phyloP scores from a whole-genome alignment of 495 filamentous ascomycete genomes.

The Neurospora sp. region DNA sequence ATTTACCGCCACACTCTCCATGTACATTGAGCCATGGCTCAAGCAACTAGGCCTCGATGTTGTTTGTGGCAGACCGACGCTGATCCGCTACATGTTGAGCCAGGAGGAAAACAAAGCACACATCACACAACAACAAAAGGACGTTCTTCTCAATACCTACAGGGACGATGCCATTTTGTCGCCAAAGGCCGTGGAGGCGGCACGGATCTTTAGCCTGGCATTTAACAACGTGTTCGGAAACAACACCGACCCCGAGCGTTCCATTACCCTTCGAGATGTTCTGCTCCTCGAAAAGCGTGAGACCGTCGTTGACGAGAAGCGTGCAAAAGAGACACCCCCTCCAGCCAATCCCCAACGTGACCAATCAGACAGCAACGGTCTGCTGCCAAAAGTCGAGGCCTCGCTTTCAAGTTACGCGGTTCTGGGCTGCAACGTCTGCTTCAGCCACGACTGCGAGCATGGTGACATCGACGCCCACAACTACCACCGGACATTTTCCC shows the following conservation, averaged over 20 bases:
- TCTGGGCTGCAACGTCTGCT: slow-evolving; percentile 38
- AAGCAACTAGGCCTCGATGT: slow-evolving; percentile 26
- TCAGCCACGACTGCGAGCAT: slow-evolving; percentile 40
- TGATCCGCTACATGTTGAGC: slow-evolving; percentile 34
- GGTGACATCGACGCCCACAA: slow-evolving; percentile 39
- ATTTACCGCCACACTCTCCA: slow-evolving; percentile 29
- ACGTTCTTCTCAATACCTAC: slow-evolving; percentile 29
- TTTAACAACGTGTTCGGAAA: slow-evolving; percentile 33
- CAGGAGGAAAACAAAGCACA: slow-evolving; percentile 26
- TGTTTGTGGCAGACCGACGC: slow-evolving; percentile 31
- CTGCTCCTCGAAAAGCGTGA: slow-evolving; percentile 35
- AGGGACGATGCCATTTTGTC: slow-evolving; percentile 21
- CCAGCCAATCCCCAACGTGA: slow-evolving; percentile 8
- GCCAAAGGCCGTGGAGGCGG: slow-evolving; percentile 23
- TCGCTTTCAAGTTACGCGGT: slow-evolving; percentile 33
- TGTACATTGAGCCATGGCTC: slow-evolving; percentile 38
- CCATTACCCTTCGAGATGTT: slow-evolving; percentile 28
- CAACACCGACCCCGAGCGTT: slow-evolving; percentile 15
- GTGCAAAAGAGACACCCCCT: slow-evolving; percentile 33
- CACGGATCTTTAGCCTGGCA: slow-evolving; percentile 32
- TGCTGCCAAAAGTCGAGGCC: slow-evolving; percentile 25
- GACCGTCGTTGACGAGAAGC: slow-evolving; percentile 33
- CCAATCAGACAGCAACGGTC: neutral
- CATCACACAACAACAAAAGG: slow-evolving; percentile 36
- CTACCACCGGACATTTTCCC: slow-evolving; percentile 32